Conservation (phyloP, 2,329 filamentous ascomycete genomes). For the Coleophoma crateriformis region DNA sequence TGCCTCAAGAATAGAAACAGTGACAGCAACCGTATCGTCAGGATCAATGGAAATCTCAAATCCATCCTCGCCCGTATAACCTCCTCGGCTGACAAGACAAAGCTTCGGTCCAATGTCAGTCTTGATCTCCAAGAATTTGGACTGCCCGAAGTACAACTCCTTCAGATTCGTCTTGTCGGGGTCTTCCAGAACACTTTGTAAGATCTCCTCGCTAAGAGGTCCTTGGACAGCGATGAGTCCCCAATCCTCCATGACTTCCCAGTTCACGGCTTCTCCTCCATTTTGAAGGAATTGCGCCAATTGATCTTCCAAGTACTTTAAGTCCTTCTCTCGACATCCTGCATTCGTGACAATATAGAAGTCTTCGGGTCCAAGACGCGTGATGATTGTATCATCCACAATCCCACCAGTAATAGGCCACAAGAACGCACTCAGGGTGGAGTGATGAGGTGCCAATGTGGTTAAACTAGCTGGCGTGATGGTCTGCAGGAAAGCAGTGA, state of each 20-base stretch:
- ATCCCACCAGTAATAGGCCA: conserved; percentile 81
- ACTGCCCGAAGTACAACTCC: conserved; percentile 77
- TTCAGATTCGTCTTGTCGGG: conserved; percentile 46
- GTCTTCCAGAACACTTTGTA: conserved; percentile 56
- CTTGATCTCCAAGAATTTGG: conserved; percentile 59
- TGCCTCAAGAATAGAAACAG: conserved; percentile 47
- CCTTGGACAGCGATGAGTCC: conserved; percentile 89
- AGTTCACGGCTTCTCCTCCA: conserved; percentile 53
- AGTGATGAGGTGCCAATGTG: conserved; percentile 59
- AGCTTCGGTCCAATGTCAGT: conserved; percentile 47
- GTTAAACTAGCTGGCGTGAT: conserved; percentile 74
- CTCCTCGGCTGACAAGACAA: conserved; percentile 77
- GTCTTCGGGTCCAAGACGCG: conserved; percentile 63
- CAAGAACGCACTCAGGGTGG: conserved; percentile 79
- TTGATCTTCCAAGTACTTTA: conserved; percentile 67
- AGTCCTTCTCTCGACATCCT: conserved; percentile 83
- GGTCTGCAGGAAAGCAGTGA: conserved; percentile 73
- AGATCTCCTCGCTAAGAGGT: conserved; percentile 65
- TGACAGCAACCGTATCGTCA: conserved; percentile 57
- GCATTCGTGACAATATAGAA: conserved; percentile 98
- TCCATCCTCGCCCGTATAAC: conserved; percentile 96
- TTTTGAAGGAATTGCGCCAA: conserved; percentile 54
- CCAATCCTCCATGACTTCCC: conserved; percentile 65
- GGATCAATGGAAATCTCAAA: conserved; percentile 89
- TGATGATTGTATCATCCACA: conserved; percentile 90